Percentiles rank a stretch among this genome's conserved stretches.
phyloP scores from a whole-genome alignment of 2,329 filamentous ascomycete species.

The Clonostachys solani region DNA sequence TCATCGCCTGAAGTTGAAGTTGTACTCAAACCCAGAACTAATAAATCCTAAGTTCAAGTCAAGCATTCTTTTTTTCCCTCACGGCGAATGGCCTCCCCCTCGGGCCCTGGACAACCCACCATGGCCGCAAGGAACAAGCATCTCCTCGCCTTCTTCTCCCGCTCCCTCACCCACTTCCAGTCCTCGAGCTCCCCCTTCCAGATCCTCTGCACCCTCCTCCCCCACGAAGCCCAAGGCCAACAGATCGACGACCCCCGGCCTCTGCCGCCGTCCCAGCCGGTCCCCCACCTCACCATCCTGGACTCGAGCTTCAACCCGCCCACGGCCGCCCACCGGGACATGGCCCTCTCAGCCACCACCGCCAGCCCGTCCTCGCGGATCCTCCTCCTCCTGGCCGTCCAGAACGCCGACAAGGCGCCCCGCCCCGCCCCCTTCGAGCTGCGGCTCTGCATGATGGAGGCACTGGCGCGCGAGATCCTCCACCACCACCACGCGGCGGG shows the following conservation, averaged over 20 bases:
- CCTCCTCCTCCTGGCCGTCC: constrained; percentile 55
- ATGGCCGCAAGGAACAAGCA: constrained; percentile 1
- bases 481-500: constrained; percentile 11
- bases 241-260: constrained; percentile 5
- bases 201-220: constrained; percentile 36
- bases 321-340: constrained; percentile 54
- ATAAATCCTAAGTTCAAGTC: no score
- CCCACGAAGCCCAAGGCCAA: constrained; percentile 9
- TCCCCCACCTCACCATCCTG: constrained; percentile 45
- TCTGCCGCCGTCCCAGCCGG: constrained; percentile 8
- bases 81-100: no score
- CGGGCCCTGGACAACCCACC: not conserved
- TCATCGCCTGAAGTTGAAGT: no score
- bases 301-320: constrained; percentile 69
- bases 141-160: constrained; percentile 34
- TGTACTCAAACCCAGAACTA: no score
- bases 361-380: constrained; percentile 20
- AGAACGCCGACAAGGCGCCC: constrained; percentile 63
- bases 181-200: constrained; percentile 35
- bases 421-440: constrained; percentile 65
- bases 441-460: constrained; percentile 66
- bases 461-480: constrained; percentile 56
- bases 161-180: constrained; percentile 38
- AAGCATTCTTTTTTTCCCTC: no score
- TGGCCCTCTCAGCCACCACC: constrained; percentile 43